Conservation (phyloP, 2,329 filamentous ascomycete genomes). For the Colletotrichum zoysiae region DNA sequence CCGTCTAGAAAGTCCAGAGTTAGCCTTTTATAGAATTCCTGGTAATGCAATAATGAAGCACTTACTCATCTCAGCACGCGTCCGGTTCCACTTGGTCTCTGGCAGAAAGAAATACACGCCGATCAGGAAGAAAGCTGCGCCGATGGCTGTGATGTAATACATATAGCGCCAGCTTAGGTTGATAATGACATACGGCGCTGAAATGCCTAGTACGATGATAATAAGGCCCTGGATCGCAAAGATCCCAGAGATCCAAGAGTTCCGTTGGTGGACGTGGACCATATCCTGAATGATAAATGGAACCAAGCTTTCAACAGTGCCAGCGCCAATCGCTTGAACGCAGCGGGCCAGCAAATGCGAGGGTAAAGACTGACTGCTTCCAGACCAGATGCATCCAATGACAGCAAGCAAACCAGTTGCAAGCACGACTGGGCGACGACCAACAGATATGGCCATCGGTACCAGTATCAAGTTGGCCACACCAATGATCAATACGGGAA, state of each 20-base stretch:
- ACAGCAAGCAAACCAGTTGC: constrained; percentile 49
- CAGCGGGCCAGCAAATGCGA: constrained; percentile 50
- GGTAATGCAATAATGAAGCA: rapidly evolving
- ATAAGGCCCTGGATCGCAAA: constrained; percentile 48
- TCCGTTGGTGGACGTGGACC: constrained; percentile 54
- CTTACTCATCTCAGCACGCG: constrained; percentile 48
- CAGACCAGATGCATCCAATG: constrained; percentile 52
- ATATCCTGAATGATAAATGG: constrained; percentile 55
- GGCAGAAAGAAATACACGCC: constrained; percentile 49
- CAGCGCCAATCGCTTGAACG: constrained; percentile 52
- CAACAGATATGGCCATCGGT: constrained; percentile 52
- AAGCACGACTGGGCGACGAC: constrained; percentile 52
- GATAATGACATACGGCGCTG: constrained; percentile 48
- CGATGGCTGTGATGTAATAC: constrained; percentile 50
- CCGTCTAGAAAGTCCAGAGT: constrained; percentile 39
- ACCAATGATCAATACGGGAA: constrained; percentile 52
- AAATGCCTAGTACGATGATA: constrained; percentile 47
- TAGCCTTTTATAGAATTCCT: background rate
- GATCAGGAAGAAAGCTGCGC: constrained; percentile 47
- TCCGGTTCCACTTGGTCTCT: constrained; percentile 51
- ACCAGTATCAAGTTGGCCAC: constrained; percentile 51
- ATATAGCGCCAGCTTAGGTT: constrained; percentile 51
- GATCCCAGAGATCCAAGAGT: constrained; percentile 49
- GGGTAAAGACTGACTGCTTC: constrained; percentile 47
- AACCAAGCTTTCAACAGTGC: constrained; percentile 51